These are phyloP conservation scores for Phlebiopsis gigantea DNA, from an alignment of 768 basidiomycete genomes.

Conservation along the genomic window DNA sequence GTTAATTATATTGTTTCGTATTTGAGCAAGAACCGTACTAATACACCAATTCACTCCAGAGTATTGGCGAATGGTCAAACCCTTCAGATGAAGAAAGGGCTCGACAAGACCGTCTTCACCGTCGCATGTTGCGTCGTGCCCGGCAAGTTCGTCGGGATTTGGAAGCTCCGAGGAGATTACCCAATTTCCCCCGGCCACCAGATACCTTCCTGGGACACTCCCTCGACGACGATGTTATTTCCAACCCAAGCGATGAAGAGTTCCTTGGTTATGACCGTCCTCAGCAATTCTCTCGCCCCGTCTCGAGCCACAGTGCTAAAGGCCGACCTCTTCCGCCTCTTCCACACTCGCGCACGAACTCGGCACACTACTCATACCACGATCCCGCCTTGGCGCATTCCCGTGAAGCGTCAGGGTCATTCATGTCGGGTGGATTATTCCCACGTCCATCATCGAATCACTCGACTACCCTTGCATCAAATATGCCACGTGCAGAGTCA, in stretches of 20 bases:
- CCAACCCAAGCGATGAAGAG: slow-evolving; percentile 82
- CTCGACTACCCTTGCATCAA: slow-evolving; percentile 6
- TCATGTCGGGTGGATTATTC: slow-evolving; percentile 23
- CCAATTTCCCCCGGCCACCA: slow-evolving; percentile 79
- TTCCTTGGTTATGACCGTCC: slow-evolving; percentile 6
- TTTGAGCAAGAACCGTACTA: no score
- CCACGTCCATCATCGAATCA: slow-evolving; percentile 11
- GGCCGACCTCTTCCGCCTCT: slow-evolving; percentile 52
- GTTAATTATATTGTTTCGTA: no score
- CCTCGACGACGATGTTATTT: slow-evolving; percentile 62
- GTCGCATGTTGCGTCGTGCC: slow-evolving; percentile 50
- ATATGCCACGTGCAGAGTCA: slow-evolving; percentile 23
- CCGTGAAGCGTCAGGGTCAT: slow-evolving; percentile 39
- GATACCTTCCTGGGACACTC: slow-evolving; percentile 33
- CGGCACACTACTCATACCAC: slow-evolving; percentile 53
- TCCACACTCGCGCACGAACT: slow-evolving; percentile 61
- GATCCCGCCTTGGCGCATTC: slow-evolving; percentile 67
- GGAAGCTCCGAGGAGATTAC: slow-evolving; percentile 64
- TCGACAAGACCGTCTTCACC: slow-evolving; percentile 58
- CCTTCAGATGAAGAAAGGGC: slow-evolving; percentile 88
- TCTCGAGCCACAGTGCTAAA: slow-evolving; percentile 37
- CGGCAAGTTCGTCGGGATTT: slow-evolving; percentile 35
- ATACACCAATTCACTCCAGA: no score
- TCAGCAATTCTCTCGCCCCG: slow-evolving; percentile 28
- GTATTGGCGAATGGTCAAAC: slow-evolving; percentile 86